Percentiles rank a stretch among this genome's conserved stretches.
Evolutionary conservation across 345 rosid genomes (phyloP).

Genomic region (Salix exigua): DNA sequence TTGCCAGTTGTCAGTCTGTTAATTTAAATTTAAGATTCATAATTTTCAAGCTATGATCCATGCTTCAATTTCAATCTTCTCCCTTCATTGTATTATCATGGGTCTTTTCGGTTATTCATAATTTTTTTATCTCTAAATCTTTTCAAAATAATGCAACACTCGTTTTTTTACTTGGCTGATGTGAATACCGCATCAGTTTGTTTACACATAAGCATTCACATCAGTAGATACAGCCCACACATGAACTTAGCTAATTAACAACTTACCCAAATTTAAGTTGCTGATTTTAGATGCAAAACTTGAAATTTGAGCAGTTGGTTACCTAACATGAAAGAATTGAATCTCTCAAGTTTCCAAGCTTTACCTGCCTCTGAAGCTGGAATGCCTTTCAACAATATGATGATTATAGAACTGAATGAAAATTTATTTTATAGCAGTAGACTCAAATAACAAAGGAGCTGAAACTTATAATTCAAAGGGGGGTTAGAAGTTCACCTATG

Average conservation of each 20-base stretch:
- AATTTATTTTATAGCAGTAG: background rate
- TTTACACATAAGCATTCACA: too few species aligned
- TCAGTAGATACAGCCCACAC: too few species aligned
- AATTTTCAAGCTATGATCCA: background rate
- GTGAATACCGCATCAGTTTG: too few species aligned
- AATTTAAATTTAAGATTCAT: background rate
- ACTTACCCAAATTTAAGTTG: too few species aligned
- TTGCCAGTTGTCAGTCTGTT: background rate
- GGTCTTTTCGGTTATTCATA: background rate
- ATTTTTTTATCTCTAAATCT: background rate
- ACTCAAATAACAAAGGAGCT: background rate
- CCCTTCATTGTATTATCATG: background rate
- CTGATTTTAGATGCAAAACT: too few species aligned
- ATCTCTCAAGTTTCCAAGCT: too few species aligned
- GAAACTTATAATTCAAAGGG: background rate
- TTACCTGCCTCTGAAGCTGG: too few species aligned
- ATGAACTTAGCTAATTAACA: too few species aligned
- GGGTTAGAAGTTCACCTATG: background rate
- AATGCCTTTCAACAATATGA: too few species aligned
- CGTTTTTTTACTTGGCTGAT: background rate
- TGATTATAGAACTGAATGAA: too few species aligned
- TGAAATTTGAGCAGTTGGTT: too few species aligned
- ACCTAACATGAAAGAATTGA: too few species aligned
- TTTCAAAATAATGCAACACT: background rate
- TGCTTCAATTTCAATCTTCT: background rate